Evolutionary conservation across 164 flowering plant genomes (phyloP), one percentile per base, ranked within the genome.

Genomic region (Pachysandra terminalis): DNA sequence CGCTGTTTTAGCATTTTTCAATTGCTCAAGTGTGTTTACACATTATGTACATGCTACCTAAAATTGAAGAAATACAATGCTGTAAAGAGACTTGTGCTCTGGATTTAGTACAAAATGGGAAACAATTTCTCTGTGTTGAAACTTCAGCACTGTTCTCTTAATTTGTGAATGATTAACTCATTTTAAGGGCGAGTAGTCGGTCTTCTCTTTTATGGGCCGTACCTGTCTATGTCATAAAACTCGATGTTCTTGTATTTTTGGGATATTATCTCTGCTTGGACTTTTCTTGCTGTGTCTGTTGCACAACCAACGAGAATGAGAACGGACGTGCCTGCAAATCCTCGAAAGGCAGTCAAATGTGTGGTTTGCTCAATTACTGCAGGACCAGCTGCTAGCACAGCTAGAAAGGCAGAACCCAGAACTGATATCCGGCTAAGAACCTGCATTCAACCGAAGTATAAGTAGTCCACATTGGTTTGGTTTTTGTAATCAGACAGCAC

Each of bases 251-350:
- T 92, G 84, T 96, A 96, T 78, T 96, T 96, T 57, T 96, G 99
- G 19, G 99, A 96, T 60, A 96, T 96, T 48, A 96, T 87, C 81
- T 96, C 98, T 10, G 99, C 99, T 75, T 96, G 90, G 68, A 96
- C 98, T 81, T 96, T 96, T 69, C 99, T 82, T 37, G 99, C 98
- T 0, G 99, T 96, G 72, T 96, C 99, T 13, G 99, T 92, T 17
- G 99, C 99, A 78, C 99, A 96, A 25, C 99, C 99, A 56, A 96
- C 99, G 58, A 96, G 98, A 81, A 96, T 96, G 65, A 96, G 95
- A 68, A 96, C 91, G 6, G 99, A 96, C 16, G 99, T 96, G 62
- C 99, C 99, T 13, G 99, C 99, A 56, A 96, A 96, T 70, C 99
- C 99, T 41, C 99, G 86, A 63, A 92, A 96, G 57, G 96, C 99